A percentile compares a stretch with the other conserved stretches of the same genome.
phyloP scores from a whole-genome alignment of 768 basidiomycete species.

The Melanogaster broomeanus region DNA sequence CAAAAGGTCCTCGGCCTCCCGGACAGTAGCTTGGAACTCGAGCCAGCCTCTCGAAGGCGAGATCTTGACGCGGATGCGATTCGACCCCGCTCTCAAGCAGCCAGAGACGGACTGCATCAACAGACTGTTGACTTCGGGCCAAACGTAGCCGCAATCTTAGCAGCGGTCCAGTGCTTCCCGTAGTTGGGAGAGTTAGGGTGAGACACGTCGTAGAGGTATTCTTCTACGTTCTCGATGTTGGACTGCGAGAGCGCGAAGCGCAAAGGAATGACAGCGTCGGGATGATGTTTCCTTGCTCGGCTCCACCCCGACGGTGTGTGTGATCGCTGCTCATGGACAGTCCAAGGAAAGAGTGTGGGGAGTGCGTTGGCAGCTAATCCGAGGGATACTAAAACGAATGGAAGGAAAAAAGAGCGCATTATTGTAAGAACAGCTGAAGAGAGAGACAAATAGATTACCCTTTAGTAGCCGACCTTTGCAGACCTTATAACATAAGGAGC shows the following conservation, averaged over 20 bases:
- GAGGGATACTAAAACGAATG: constrained; percentile 18
- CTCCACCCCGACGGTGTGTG: constrained; percentile 42
- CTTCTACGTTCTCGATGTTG: constrained; percentile 42
- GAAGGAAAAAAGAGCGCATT: constrained; percentile 23
- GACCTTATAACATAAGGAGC: no score
- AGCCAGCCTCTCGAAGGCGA: constrained; percentile 41
- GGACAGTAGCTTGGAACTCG: constrained; percentile 38
- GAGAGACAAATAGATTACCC: neutral
- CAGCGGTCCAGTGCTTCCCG: constrained; percentile 47
- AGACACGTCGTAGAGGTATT: constrained; percentile 43
- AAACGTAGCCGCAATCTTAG: constrained; percentile 41
- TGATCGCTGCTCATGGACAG: constrained; percentile 41
- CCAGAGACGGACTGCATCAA: constrained; percentile 43
- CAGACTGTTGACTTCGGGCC: constrained; percentile 39
- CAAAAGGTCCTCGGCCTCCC: constrained; percentile 46
- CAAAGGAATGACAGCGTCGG: constrained; percentile 39
- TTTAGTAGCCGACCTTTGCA: no score
- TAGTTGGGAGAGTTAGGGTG: constrained; percentile 46
- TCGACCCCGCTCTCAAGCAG: constrained; percentile 38
- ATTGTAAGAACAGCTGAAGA: neutral
- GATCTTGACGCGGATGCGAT: constrained; percentile 33
- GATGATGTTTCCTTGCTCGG: constrained; percentile 28
- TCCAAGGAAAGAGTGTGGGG: constrained; percentile 40
- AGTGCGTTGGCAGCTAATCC: neutral
- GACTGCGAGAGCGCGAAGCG: constrained; percentile 47